These are phyloP conservation scores for Aurantiochytrium sp. DNA, from an alignment of 108 stramenopile genomes.

Conservation along the genomic window DNA sequence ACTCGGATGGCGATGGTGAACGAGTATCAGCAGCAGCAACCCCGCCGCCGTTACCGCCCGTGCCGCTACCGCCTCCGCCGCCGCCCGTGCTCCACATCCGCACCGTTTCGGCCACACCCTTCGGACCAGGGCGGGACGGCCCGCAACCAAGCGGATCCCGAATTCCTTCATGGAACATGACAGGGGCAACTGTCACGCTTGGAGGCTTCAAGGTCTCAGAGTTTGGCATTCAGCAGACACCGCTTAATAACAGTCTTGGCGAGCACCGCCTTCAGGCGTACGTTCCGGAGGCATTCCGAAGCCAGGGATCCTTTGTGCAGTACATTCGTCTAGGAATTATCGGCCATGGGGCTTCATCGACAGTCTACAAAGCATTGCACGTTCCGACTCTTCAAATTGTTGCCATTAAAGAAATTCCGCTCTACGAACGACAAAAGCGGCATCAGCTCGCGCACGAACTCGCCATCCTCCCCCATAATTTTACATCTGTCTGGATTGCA, in stretches of 20 bases:
- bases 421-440: conserved; percentile 20
- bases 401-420: conserved; percentile 24
- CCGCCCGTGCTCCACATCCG: background rate
- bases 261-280: background rate
- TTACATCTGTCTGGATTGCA: background rate
- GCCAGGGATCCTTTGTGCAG: background rate
- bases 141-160: background rate
- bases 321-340: background rate
- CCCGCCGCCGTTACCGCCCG: background rate
- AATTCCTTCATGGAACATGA: background rate
- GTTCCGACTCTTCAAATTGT: conserved; percentile 18
- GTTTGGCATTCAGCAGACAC: background rate
- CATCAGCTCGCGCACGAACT: conserved; percentile 31
- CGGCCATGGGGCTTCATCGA: conserved; percentile 21
- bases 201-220: background rate
- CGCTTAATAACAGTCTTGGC: background rate
- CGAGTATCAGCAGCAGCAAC: no score
- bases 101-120: background rate
- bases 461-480: background rate
- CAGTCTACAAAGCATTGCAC: conserved; percentile 27
- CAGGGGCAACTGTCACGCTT: background rate
- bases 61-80: background rate
- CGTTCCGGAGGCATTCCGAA: background rate
- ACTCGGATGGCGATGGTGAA: no score
- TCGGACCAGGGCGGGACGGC: background rate